phyloP scores from a whole-genome alignment of 495 filamentous ascomycete genomes.

The Podospora sp. region DNA sequence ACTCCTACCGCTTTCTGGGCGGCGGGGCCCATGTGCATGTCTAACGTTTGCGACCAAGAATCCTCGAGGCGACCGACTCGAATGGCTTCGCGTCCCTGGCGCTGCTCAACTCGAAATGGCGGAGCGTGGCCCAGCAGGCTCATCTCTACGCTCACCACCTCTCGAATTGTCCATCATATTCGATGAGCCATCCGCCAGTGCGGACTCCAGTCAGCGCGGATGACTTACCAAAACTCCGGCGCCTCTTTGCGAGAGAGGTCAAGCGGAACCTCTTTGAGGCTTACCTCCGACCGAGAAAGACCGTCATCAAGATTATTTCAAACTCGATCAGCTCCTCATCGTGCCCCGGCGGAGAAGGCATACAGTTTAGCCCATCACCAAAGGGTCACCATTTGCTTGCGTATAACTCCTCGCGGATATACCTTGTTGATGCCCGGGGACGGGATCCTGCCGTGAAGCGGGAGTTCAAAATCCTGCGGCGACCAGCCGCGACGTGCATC shows the following conservation, averaged over 20 bases:
- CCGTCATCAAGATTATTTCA: conserved; percentile 76
- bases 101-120: conserved; percentile 80
- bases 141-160: conserved; percentile 78
- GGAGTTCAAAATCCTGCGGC: conserved; percentile 77
- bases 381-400: conserved; percentile 73
- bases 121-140: conserved; percentile 67
- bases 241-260: conserved; percentile 68
- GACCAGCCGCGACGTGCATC: conserved; percentile 78
- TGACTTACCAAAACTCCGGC: conserved; percentile 61
- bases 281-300: conserved; percentile 69
- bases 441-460: conserved; percentile 63
- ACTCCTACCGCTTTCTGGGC: background rate
- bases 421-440: conserved; percentile 68
- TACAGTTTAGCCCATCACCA: conserved; percentile 79
- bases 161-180: conserved; percentile 67
- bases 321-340: conserved; percentile 81
- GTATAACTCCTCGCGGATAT: conserved; percentile 83
- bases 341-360: conserved; percentile 80
- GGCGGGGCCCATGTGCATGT: conserved; percentile 1
- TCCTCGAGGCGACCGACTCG: conserved; percentile 72
- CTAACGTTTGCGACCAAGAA: conserved; percentile 52
- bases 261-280: conserved; percentile 81
- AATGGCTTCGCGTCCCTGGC: conserved; percentile 81
- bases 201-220: conserved; percentile 51
- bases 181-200: conserved; percentile 52